Base-by-base conservation (phyloP, 768 basidiomycete species). In the Kwoniella newhampshirensis region DNA sequence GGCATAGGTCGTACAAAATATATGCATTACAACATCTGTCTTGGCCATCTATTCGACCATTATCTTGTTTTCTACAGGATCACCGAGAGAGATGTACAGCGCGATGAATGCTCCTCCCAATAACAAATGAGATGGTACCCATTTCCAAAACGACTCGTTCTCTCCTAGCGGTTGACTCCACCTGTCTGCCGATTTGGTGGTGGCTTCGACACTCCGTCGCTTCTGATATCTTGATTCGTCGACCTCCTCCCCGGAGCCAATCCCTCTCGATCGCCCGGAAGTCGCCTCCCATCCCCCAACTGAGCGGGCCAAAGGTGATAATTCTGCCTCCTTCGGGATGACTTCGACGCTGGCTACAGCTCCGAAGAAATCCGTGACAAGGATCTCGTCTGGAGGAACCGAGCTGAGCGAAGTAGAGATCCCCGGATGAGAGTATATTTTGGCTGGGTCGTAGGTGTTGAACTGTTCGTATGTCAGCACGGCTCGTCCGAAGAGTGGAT, bases 321-420 rank as follows among this genome's bases (percentile, higher is more conserved):
- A 23, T 15, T 51, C 45, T 9, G 35, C 30, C 15, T 41, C 30
- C 26, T 45, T 49, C 11, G 60, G 52, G 23, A 55, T 53, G 15
- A 91, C 79, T 66, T 97, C 90, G 0, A 87, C 89, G 57, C 87
- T 86, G 15, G 88, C 81, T 17, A 96, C 89, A 1, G 89, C 92
- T 2, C 90, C 90, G 65, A 92, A 86, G 73, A 92, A 92, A 74
- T 91, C 89, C 3, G 89, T 91, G 52, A 91, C 81, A 2, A 82
- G 79, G 1, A 83, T 81, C 8, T 81, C 68, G 42, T 83, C 80
- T 1, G 91, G 80, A 6, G 83, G 80, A 41, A 87, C 81, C 8
- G 73, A 74, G 78, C 91, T 97, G 17, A 92, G 81, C 72, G 89
- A 88, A 23, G 84, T 84, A 48, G 92, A 86, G 18, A 97, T 86